Percentiles rank a stretch among this genome's conserved stretches.
These are phyloP conservation scores for Aspergillus neotritici DNA, from an alignment of 2,329 filamentous ascomycete species.

Conservation along the genomic window DNA sequence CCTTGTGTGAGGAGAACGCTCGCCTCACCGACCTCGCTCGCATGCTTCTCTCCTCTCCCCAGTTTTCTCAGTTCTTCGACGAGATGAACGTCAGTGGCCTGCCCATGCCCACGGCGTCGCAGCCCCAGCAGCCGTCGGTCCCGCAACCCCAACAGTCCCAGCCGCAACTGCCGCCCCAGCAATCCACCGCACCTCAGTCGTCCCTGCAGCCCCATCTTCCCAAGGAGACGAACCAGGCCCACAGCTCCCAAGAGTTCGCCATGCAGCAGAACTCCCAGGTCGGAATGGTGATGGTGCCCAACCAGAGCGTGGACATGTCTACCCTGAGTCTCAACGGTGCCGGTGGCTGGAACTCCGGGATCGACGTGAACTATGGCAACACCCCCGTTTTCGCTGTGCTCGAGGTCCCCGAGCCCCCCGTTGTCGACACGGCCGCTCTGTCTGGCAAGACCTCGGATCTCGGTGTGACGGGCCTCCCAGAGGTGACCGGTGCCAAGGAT, in stretches of 20 bases:
- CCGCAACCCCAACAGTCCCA: conserved; percentile 35
- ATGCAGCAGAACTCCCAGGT: conserved; percentile 60
- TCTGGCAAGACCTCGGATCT: conserved; percentile 64
- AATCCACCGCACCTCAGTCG: conserved; percentile 32
- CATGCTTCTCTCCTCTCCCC: conserved; percentile 72
- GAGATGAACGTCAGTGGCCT: conserved; percentile 59
- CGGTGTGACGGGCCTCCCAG: conserved; percentile 37
- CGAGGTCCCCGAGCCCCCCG: conserved; percentile 62
- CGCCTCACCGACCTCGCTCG: conserved; percentile 71
- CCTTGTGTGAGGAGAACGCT: conserved; percentile 78
- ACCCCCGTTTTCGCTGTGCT: conserved; percentile 59
- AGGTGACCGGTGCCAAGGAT: conserved; percentile 43
- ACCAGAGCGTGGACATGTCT: conserved; percentile 69
- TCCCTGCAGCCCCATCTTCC: conserved; percentile 48
- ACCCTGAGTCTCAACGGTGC: conserved; percentile 55
- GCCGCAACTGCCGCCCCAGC: conserved; percentile 38
- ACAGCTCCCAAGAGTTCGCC: conserved; percentile 47
- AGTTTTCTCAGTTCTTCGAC: conserved; percentile 76
- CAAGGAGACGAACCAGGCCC: conserved; percentile 63
- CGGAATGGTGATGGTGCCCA: conserved; percentile 76
- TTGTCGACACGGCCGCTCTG: conserved; percentile 56
- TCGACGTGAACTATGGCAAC: conserved; percentile 42
- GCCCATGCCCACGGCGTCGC: conserved; percentile 35
- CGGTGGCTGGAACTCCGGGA: conserved; percentile 41
- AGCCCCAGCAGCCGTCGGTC: conserved; percentile 30